Evolutionary conservation across 2,329 filamentous ascomycete species (phyloP).

Genomic region (Colletotrichum lindemuthianum): DNA sequence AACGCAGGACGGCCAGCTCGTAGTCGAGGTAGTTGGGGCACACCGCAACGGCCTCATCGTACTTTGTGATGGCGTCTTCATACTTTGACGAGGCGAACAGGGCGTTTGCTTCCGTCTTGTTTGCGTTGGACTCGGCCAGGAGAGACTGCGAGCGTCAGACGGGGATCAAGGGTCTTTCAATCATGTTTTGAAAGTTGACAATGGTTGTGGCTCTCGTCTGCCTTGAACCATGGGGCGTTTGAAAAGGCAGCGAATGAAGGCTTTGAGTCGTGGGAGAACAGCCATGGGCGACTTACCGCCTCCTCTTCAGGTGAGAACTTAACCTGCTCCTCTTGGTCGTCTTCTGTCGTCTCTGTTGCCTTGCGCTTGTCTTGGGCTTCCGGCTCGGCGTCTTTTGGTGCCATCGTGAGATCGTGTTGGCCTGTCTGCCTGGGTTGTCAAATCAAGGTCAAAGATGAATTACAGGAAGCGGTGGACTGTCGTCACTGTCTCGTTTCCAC

Average conservation of each 20-base stretch:
- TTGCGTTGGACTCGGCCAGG: constrained; percentile 74
- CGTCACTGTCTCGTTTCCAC: constrained; percentile 32
- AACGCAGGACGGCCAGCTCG: constrained; percentile 85
- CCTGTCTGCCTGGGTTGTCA: constrained; percentile 13
- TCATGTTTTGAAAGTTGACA: not conserved
- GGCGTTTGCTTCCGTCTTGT: constrained; percentile 81
- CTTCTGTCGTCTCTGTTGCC: constrained; percentile 29
- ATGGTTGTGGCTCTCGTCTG: not conserved
- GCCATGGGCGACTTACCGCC: constrained; percentile 55
- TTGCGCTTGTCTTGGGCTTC: constrained; percentile 29
- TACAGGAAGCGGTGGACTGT: constrained; percentile 14
- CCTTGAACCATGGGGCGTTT: not conserved
- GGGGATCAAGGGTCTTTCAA: not conserved
- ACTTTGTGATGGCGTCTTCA: constrained; percentile 81
- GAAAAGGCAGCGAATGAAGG: not conserved
- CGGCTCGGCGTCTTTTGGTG: constrained; percentile 10
- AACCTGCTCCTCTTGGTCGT: constrained; percentile 45
- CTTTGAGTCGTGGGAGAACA: not conserved
- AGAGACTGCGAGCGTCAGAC: constrained; percentile 61
- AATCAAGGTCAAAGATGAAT: not conserved
- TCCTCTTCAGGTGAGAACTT: constrained; percentile 67
- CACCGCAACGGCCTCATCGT: constrained; percentile 80
- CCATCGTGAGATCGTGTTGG: constrained; percentile 29
- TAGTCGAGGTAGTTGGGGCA: constrained; percentile 89
- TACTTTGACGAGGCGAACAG: constrained; percentile 80